These are phyloP conservation scores for Sarocladium kiliense DNA, from an alignment of 2,329 filamentous ascomycete genomes.

Conservation along the genomic window DNA sequence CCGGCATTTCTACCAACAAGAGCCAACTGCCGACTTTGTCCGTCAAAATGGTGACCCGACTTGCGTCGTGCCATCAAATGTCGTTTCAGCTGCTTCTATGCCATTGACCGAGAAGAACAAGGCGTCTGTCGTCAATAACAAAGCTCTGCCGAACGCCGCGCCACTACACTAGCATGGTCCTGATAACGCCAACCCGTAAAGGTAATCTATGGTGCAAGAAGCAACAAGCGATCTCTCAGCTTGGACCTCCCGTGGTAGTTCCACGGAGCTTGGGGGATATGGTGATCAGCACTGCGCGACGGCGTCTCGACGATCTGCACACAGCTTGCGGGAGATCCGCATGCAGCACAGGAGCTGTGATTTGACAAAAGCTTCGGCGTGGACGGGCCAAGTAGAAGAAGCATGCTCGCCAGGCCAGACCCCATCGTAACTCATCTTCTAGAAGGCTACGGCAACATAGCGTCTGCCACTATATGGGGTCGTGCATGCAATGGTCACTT, in stretches of 20 bases:
- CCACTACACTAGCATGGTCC: too few relatives aligned
- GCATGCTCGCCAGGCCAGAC: neutral
- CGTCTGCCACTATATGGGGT: neutral
- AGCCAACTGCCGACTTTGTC: neutral
- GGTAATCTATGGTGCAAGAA: neutral
- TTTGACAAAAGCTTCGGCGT: neutral
- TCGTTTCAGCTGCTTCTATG: neutral
- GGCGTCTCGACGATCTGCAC: neutral
- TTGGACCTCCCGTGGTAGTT: neutral
- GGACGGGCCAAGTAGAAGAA: neutral
- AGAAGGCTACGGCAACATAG: neutral
- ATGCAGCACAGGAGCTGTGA: neutral
- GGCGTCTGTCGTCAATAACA: too few relatives aligned
- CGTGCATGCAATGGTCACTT: neutral
- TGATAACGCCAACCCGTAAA: too few relatives aligned
- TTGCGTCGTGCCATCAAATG: too few relatives aligned
- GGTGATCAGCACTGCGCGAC: neutral
- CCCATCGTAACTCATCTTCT: neutral
- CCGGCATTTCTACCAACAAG: neutral
- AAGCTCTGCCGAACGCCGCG: too few relatives aligned
- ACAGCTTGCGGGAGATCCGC: neutral
- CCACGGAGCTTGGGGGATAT: neutral
- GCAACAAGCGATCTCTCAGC: neutral
- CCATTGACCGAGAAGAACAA: too few relatives aligned
- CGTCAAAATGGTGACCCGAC: too few relatives aligned